phyloP scores from a whole-genome alignment of 1,284 basidiomycete species.

The Leccinum subfulvum region DNA sequence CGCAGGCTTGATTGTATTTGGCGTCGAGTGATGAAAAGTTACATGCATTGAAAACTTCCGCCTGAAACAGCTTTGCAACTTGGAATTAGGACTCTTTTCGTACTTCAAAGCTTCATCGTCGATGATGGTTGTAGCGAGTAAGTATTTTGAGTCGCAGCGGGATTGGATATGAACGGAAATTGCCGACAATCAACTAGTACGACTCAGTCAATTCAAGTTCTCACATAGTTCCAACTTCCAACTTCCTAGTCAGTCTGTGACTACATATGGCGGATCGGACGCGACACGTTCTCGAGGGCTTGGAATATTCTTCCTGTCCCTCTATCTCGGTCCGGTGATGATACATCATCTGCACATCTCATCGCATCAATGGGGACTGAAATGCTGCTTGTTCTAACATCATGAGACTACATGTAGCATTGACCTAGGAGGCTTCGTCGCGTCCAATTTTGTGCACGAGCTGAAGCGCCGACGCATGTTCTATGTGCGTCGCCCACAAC shows the following conservation, averaged over 20 bases:
- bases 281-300: neutral
- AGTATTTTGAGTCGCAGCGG: neutral
- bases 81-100: neutral
- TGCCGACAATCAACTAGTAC: neutral
- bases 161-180: neutral
- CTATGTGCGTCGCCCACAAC: neutral
- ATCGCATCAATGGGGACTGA: neutral
- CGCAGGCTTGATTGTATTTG: neutral
- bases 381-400: neutral
- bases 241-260: too few species aligned
- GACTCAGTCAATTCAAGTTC: too few species aligned
- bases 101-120: neutral
- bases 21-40: neutral
- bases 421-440: too few species aligned
- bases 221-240: too few species aligned
- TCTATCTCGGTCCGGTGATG: neutral
- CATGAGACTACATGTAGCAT: too few species aligned
- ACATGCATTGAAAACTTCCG: neutral
- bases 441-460: too few species aligned
- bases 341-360: neutral
- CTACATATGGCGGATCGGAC: too few species aligned
- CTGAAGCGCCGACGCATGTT: too few species aligned
- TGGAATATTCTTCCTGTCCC: neutral
- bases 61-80: neutral
- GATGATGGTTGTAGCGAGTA: neutral